These are phyloP conservation scores for Gaertneriomyces sp. DNA, from an alignment of 192 early-diverging fungal genomes.

Conservation along the genomic window DNA sequence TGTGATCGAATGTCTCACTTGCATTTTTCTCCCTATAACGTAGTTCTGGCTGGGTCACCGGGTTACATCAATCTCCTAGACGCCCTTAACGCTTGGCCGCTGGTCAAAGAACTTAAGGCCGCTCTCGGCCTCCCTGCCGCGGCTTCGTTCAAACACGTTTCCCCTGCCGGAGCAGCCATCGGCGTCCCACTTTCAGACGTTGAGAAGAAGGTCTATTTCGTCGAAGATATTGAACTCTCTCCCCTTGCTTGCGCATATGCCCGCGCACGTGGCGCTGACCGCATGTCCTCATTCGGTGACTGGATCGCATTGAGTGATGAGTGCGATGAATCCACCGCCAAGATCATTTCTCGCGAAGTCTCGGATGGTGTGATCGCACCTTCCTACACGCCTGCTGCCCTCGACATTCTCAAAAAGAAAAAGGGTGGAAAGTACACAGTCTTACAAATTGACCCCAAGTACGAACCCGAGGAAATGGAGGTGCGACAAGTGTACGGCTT, in stretches of 20 bases:
- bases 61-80: conserved; percentile 99
- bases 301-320: conserved; percentile 91
- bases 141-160: conserved; percentile 99
- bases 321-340: conserved; percentile 89
- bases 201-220: conserved; percentile 88
- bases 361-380: conserved; percentile 98
- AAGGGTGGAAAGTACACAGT: conserved; percentile 97
- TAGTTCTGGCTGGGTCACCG: conserved; percentile 86
- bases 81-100: conserved; percentile 93
- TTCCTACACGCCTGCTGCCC: conserved; percentile 76
- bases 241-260: conserved; percentile 93
- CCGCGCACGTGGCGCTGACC: conserved; percentile 95
- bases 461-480: conserved; percentile 82
- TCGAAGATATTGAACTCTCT: conserved; percentile 80
- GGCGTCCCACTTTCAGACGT: conserved; percentile 71
- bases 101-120: conserved; percentile 91
- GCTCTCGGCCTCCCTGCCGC: conserved; percentile 89
- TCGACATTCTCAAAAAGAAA: conserved; percentile 89
- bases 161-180: conserved; percentile 96
- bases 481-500: conserved; percentile 95
- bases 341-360: conserved; percentile 93
- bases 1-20: neutral
- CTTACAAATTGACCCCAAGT: conserved; percentile 85
- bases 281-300: conserved; percentile 99
- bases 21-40: neutral